Evolutionary conservation across 768 basidiomycete species (phyloP).

Genomic region (Xanthoconium purpureum): DNA sequence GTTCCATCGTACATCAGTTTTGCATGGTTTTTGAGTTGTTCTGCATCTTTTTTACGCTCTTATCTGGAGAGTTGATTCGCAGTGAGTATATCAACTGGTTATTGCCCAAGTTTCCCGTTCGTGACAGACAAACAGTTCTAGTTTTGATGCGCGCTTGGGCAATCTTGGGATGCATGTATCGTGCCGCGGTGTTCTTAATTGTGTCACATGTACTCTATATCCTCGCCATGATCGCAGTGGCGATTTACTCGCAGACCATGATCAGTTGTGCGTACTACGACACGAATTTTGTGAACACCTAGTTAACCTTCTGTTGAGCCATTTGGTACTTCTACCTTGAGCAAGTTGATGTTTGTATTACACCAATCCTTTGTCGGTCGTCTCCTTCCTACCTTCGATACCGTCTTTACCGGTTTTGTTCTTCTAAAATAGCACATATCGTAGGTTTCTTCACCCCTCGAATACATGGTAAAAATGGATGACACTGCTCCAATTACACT

Average conservation of each 20-base stretch:
- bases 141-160: slow-evolving; percentile 25
- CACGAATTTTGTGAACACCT: neutral
- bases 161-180: slow-evolving; percentile 13
- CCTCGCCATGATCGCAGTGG: neutral
- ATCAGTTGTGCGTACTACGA: neutral
- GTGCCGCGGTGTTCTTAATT: neutral
- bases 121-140: slow-evolving; percentile 9
- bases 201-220: slow-evolving; percentile 10
- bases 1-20: slow-evolving; percentile 7
- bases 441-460: neutral
- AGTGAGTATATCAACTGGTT: slow-evolving; percentile 10
- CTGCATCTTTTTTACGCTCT: neutral
- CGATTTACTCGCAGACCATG: neutral
- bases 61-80: slow-evolving; percentile 22
- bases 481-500: neutral
- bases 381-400: neutral
- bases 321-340: neutral
- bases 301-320: neutral
- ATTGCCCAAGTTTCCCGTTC: neutral
- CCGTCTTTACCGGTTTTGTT: too few species aligned
- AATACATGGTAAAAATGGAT: neutral
- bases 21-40: neutral
- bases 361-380: neutral
- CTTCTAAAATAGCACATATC: neutral
- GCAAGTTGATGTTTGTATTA: slow-evolving; percentile 8